A percentile compares a stretch with the other conserved stretches of the same genome.
These are phyloP conservation scores for Tinospora cordifolia DNA, from an alignment of 164 flowering plant species.

Conservation along the genomic window DNA sequence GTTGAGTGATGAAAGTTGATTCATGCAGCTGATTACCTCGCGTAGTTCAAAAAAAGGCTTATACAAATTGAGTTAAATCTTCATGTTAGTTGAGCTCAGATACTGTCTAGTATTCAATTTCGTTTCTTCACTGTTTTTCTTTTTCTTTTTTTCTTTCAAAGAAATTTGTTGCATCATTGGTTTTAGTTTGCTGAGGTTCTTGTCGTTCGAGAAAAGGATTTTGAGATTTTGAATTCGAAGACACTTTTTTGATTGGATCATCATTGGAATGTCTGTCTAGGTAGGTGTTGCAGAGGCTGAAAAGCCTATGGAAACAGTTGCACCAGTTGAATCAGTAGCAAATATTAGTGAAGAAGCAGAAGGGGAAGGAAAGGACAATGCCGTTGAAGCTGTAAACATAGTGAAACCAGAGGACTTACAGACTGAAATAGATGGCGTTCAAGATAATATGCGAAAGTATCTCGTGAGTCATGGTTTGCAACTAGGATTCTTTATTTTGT, in stretches of 20 bases:
- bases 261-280: constrained; percentile 15
- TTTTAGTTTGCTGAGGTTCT: background rate
- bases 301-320: constrained; percentile 13
- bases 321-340: constrained; percentile 4
- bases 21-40: background rate
- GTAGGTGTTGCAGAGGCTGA: constrained; percentile 16
- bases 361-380: constrained; percentile 13
- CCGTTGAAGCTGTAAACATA: constrained; percentile 9
- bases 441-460: constrained; percentile 49
- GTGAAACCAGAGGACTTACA: constrained; percentile 5
- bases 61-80: no score
- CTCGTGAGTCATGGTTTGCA: constrained; percentile 40
- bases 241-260: background rate
- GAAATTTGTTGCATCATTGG: no score
- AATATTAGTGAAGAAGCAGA: background rate
- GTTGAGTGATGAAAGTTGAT: background rate
- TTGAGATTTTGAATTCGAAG: background rate
- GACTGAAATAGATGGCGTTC: constrained; percentile 22
- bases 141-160: no score
- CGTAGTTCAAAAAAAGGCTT: no score
- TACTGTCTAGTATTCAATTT: no score
- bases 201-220: background rate
- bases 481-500: background rate
- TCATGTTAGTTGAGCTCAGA: no score
- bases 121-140: no score